Base-by-base conservation (phyloP, 2,329 filamentous ascomycete genomes). In the Coccinonectria pachysandricola region DNA sequence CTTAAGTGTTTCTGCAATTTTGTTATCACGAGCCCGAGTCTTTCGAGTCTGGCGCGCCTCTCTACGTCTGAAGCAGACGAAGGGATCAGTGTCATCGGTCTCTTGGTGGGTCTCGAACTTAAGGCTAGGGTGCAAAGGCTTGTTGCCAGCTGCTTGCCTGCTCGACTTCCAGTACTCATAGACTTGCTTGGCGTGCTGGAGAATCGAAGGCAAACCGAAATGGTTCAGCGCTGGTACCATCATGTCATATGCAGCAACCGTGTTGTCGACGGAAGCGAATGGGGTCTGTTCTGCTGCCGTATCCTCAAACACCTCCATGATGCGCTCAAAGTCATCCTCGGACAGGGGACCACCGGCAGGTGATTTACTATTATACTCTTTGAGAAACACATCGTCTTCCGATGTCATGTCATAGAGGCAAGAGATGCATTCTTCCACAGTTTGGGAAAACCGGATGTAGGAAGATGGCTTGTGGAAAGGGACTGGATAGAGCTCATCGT, bases 401-500 rank as follows among this genome's bases (percentile, higher is more conserved):
- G 79, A 77, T 15, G 78, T 87, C 81, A 96, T 88, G 60, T 93
- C 86, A 75, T 98, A 98, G 45, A 79, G 74, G 52, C 79, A 82
- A 46, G 83, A 82, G 49, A 85, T 79, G 46, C 81, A 93, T 58
- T 98, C 91, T 60, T 98, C 91, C 35, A 98, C 88, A 3, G 91
- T 98, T 42, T 93, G 88, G 39, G 91, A 96, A 62, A 93, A 96
- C 40, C 88, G 85, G 53, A 98, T 94, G 59, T 96, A 96, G 35
- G 87, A 91, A 35, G 79, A 76, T 27, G 91, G 86, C 55, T 92
- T 80, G 47, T 77, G 71, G 59, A 88, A 95, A 31, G 66, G 64
- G 39, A 72, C 75, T 25, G 79, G 73, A 53, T 96, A 96, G 45
- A 95, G 71, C 47, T 79, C 73, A 57, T 92, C 84, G 77, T 95